Evolutionary conservation across 768 basidiomycete genomes (phyloP).

Genomic region (Solioccasus polychromus): DNA sequence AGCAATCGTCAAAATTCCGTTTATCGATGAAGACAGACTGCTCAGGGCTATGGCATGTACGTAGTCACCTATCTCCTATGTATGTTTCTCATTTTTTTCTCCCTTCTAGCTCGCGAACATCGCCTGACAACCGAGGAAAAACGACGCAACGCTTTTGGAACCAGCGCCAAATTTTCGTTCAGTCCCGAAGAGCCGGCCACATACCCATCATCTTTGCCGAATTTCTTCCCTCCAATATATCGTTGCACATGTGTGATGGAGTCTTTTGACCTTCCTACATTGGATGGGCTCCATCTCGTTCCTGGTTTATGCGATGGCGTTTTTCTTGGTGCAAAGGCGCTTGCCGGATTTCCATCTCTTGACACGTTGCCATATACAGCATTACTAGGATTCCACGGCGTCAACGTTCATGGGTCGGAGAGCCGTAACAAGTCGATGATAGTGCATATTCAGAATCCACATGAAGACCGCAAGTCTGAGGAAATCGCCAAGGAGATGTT

Average conservation of each 20-base stretch:
- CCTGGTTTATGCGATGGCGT: slow-evolving; percentile 89
- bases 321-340: slow-evolving; percentile 74
- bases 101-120: slow-evolving; percentile 64
- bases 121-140: slow-evolving; percentile 75
- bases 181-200: slow-evolving; percentile 56
- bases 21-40: slow-evolving; percentile 81
- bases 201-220: slow-evolving; percentile 91
- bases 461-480: slow-evolving; percentile 64
- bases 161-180: slow-evolving; percentile 77
- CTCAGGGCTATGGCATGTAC: slow-evolving; percentile 78
- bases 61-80: background rate
- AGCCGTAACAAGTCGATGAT: slow-evolving; percentile 93
- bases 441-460: slow-evolving; percentile 74
- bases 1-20: slow-evolving; percentile 97
- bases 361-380: slow-evolving; percentile 82
- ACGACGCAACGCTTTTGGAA: slow-evolving; percentile 71
- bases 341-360: slow-evolving; percentile 96
- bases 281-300: slow-evolving; percentile 79
- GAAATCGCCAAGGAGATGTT: slow-evolving; percentile 75
- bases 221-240: slow-evolving; percentile 88
- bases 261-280: slow-evolving; percentile 83
- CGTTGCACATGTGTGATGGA: slow-evolving; percentile 79
- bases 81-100: background rate
- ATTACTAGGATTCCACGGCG: slow-evolving; percentile 77
- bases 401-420: slow-evolving; percentile 91